Evolutionary conservation across 129 eudicot species (phyloP).

Genomic region (Tagetes patula): DNA sequence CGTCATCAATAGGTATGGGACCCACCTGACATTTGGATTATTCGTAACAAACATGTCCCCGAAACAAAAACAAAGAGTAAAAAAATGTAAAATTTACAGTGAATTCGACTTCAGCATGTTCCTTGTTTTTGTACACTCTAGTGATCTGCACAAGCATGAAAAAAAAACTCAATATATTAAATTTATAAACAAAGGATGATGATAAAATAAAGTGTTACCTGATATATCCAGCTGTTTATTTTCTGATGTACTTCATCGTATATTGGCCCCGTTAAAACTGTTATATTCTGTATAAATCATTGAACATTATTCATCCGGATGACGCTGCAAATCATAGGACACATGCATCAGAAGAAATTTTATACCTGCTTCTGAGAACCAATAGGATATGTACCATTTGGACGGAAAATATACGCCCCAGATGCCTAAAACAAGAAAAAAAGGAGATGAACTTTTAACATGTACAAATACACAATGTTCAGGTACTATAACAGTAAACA

Average conservation of each 20-base stretch:
- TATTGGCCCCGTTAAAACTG: slow-evolving; percentile 63
- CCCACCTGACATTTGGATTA: slow-evolving; percentile 55
- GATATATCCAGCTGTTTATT: slow-evolving; percentile 82
- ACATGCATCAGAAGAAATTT: slow-evolving; percentile 12
- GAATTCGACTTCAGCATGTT: slow-evolving; percentile 79
- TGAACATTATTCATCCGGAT: neutral
- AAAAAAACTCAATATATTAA: neutral
- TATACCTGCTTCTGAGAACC: slow-evolving; percentile 49
- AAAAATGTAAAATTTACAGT: slow-evolving; percentile 40
- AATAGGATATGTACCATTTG: slow-evolving; percentile 64
- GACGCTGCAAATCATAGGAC: neutral
- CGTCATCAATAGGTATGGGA: slow-evolving; percentile 74
- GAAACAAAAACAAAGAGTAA: neutral
- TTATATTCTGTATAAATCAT: slow-evolving; percentile 47
- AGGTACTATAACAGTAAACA: neutral
- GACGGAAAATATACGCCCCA: slow-evolving; percentile 91
- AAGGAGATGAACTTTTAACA: slow-evolving; percentile 1
- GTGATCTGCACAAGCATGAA: slow-evolving; percentile 50
- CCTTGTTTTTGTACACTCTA: slow-evolving; percentile 79
- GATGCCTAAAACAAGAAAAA: slow-evolving; percentile 57
- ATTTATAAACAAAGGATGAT: slow-evolving; percentile 1
- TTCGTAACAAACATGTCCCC: neutral
- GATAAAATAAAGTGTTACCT: slow-evolving; percentile 48
- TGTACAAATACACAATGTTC: neutral
- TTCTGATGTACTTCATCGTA: slow-evolving; percentile 89